Percentiles rank a stretch among this genome's conserved stretches.
Conservation (phyloP, 1,284 basidiomycete species). For the Leccinum insolens region DNA sequence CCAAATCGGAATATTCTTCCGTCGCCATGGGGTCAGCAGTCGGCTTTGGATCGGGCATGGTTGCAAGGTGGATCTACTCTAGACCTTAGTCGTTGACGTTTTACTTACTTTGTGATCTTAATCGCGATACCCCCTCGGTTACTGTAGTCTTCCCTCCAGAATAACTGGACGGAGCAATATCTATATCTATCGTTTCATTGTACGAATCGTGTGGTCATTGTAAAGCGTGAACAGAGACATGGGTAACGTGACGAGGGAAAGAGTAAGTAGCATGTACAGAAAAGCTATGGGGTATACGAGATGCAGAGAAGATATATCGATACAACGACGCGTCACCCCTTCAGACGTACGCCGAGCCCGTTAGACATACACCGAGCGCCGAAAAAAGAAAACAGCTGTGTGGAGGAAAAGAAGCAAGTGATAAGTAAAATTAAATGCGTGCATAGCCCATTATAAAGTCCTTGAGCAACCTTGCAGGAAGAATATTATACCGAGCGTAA, state of each 20-base stretch:
- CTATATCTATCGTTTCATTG: conserved; percentile 24
- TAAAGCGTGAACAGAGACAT: background rate
- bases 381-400: background rate
- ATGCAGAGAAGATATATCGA: conserved; percentile 21
- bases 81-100: conserved; percentile 40
- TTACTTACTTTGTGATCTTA: conserved; percentile 1
- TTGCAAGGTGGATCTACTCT: conserved; percentile 40
- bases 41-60: conserved; percentile 39
- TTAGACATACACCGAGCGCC: conserved; percentile 16
- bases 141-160: conserved; percentile 1
- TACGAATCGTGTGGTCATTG: background rate
- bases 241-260: background rate
- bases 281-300: conserved; percentile 23
- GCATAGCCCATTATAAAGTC: conserved; percentile 35
- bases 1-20: conserved; percentile 28
- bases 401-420: conserved; percentile 2
- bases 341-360: conserved; percentile 1
- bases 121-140: conserved; percentile 12
- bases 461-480: conserved; percentile 6
- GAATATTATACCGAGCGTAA: conserved; percentile 12
- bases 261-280: conserved; percentile 1
- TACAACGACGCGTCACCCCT: conserved; percentile 22
- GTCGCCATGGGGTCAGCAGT: conserved; percentile 35
- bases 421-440: conserved; percentile 36
- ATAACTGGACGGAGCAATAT: background rate